Base-by-base conservation (phyloP, 1,139 yeast genomes). In the Pichia sp. region DNA sequence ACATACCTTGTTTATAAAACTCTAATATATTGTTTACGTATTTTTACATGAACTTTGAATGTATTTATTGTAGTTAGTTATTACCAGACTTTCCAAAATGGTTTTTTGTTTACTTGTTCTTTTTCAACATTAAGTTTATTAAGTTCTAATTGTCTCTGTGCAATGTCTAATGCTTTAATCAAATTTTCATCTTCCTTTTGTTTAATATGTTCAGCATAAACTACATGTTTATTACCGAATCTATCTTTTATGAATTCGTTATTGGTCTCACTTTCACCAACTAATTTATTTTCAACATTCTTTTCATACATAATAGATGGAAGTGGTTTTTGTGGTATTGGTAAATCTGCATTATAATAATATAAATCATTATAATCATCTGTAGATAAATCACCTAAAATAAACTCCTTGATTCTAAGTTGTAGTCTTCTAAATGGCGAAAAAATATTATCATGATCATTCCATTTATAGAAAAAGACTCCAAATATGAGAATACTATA, bases 401-500 rank as follows among this genome's bases (percentile, higher is more conserved):
- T 47, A 49, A 65, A 57, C 53, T 82, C 83, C 58, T 85, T 78
- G 44, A 76, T 49, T 38, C 74, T 66, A 45, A 86, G 72, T 54
- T 87, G 79, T 38, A 73, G 66, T 47, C 92, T 66, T 63, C 86
- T 81, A 46, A 86, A 80, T 44, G 76, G 80, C 10, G 86, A 75
- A 65, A 86, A 81, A 4, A 85, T 80, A 58, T 86, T 83, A 54
- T 86, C 94, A 57, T 79, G 76, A 50, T 86, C 94, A 61, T 87
- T 86, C 95, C 95, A 86, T 49, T 90, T 71, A 63, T 83, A 78
- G 66, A 86, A 82, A 61, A 86, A 86, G 7, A 83, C 76, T 38
- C 81, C 83, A 60, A 79, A 83, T 2, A 77, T 61, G 31, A 76
- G 66, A 7, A 81, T 65, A 0, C 76, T 70, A 28, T 72, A 69